A percentile compares a stretch with the other conserved stretches of the same genome.
Conservation (phyloP, 2,329 filamentous ascomycete species). For the Sphaerulina musiva region DNA sequence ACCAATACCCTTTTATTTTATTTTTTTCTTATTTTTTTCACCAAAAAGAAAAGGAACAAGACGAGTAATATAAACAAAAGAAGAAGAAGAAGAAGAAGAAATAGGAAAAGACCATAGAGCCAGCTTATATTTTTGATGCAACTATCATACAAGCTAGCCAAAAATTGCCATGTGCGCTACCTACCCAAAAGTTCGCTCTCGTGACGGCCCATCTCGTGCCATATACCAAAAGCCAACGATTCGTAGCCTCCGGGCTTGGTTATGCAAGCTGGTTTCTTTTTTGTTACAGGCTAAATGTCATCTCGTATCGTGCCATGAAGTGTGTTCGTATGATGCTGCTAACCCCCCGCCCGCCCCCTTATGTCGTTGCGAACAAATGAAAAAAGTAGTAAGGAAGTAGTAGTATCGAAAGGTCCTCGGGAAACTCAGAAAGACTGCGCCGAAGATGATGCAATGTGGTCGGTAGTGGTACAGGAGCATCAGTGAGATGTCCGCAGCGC, state of each 20-base stretch:
- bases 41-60: no score
- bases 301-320: slow-evolving; percentile 16
- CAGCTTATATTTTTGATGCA: slow-evolving; percentile 7
- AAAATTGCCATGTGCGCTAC: slow-evolving; percentile 3
- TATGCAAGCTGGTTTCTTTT: slow-evolving; percentile 16
- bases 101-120: background rate
- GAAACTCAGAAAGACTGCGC: slow-evolving; percentile 8
- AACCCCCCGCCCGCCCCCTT: background rate
- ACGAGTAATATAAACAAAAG: background rate
- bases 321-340: slow-evolving; percentile 12
- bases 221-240: slow-evolving; percentile 1
- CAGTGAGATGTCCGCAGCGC: slow-evolving; percentile 13
- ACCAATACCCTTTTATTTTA: background rate
- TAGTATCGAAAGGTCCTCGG: slow-evolving; percentile 2
- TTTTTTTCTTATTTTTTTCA: no score
- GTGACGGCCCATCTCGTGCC: slow-evolving; percentile 4
- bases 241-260: slow-evolving; percentile 1
- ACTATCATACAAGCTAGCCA: slow-evolving; percentile 14
- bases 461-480: slow-evolving; percentile 17
- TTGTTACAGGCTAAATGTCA: slow-evolving; percentile 14
- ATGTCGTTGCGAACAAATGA: slow-evolving; percentile 15
- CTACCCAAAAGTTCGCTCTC: slow-evolving; percentile 1
- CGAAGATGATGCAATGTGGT: slow-evolving; percentile 14
- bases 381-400: background rate
- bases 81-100: background rate